These are phyloP conservation scores for Rhexocercosporidium sp. DNA, from an alignment of 2,329 filamentous ascomycete species.

Conservation along the genomic window DNA sequence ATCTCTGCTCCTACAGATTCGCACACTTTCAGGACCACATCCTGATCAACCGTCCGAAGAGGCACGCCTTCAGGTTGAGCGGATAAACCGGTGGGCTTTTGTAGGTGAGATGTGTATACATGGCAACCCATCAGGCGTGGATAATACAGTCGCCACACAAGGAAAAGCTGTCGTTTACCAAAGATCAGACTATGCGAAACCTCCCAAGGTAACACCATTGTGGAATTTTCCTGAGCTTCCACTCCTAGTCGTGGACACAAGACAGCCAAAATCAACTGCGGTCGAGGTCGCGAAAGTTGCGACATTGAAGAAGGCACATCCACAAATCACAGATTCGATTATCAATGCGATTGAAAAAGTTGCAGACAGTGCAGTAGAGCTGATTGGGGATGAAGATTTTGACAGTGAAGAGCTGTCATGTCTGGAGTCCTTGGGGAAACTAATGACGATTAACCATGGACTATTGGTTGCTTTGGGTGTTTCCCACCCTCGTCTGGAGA, in stretches of 20 bases:
- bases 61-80: constrained; percentile 86
- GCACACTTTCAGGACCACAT: constrained; percentile 87
- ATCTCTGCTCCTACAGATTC: constrained; percentile 85
- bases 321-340: constrained; percentile 78
- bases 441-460: constrained; percentile 94
- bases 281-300: constrained; percentile 87
- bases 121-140: constrained; percentile 93
- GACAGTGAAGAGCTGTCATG: constrained; percentile 66
- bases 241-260: constrained; percentile 87
- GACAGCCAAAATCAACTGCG: constrained; percentile 83
- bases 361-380: constrained; percentile 57
- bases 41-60: constrained; percentile 88
- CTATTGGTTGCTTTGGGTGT: constrained; percentile 90
- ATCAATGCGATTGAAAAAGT: constrained; percentile 85
- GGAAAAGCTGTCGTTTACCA: constrained; percentile 95
- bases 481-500: constrained; percentile 90
- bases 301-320: constrained; percentile 72
- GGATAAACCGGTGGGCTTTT: constrained; percentile 98
- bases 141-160: constrained; percentile 93
- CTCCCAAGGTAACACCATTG: constrained; percentile 76
- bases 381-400: constrained; percentile 68
- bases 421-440: constrained; percentile 78
- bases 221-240: constrained; percentile 92
- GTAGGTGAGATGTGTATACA: constrained; percentile 98
- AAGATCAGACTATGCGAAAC: constrained; percentile 75